Percentiles rank a stretch among this genome's conserved stretches.
phyloP scores from a whole-genome alignment of 129 eudicot species.

The Escallonia rubra region DNA sequence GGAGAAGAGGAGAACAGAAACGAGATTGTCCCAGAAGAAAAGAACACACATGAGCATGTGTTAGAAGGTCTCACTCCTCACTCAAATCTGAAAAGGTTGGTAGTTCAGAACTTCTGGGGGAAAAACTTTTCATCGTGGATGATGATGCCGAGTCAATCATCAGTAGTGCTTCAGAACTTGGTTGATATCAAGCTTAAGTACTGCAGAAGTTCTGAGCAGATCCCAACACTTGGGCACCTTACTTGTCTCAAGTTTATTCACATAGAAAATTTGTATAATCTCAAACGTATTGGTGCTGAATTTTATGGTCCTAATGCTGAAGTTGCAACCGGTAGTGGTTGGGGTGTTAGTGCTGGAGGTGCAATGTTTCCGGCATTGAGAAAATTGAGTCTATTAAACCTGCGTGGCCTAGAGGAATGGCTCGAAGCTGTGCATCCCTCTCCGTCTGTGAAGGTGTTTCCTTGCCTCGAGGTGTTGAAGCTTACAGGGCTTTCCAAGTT shows the following conservation, averaged over 20 bases:
- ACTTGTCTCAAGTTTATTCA: not conserved
- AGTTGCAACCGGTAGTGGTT: no score
- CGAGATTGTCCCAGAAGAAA: not conserved
- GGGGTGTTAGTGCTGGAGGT: no score
- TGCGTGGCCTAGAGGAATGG: no score
- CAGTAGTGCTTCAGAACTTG: not conserved
- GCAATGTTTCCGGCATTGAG: slow-evolving; percentile 9
- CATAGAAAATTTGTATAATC: not conserved
- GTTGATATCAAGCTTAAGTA: not conserved
- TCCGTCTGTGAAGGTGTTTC: no score
- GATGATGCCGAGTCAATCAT: not conserved
- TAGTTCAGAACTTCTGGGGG: not conserved
- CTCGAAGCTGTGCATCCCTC: no score
- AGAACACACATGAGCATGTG: not conserved
- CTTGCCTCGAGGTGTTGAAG: no score
- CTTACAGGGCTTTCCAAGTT: no score
- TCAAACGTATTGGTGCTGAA: not conserved
- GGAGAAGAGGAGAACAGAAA: not conserved
- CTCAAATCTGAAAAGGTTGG: not conserved
- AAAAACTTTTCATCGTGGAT: slow-evolving; percentile 2
- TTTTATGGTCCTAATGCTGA: not conserved
- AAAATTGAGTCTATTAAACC: not conserved
- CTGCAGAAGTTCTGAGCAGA: not conserved
- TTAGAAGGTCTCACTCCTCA: slow-evolving; percentile 7
- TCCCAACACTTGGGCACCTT: slow-evolving; percentile 10